These are phyloP conservation scores for Suhomyces bribrorum DNA, from an alignment of 1,139 yeast species.

Conservation along the genomic window DNA sequence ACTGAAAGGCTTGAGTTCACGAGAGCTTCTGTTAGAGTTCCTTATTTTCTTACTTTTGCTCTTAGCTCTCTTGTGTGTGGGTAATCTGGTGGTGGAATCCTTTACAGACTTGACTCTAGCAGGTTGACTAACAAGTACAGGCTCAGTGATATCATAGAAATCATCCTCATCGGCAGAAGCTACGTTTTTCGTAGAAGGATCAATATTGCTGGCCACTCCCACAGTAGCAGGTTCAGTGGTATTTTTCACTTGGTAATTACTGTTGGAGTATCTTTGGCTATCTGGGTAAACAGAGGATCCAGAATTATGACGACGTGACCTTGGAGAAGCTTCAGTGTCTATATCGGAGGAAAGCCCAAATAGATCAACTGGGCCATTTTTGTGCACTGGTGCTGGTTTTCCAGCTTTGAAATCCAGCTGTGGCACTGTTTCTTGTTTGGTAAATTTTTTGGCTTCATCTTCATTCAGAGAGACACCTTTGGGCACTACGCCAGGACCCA, in stretches of 20 bases:
- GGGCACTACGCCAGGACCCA: too few species aligned
- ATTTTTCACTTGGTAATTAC: slow-evolving; percentile 6
- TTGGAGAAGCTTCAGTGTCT: background rate
- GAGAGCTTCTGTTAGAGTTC: slow-evolving; percentile 16
- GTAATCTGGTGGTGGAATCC: slow-evolving; percentile 25
- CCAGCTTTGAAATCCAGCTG: background rate
- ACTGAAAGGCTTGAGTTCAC: slow-evolving; percentile 52
- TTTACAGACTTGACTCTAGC: slow-evolving; percentile 38
- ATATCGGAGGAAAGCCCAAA: background rate
- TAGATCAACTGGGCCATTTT: background rate
- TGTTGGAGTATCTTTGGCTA: slow-evolving; percentile 7
- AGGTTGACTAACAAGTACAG: slow-evolving; percentile 34
- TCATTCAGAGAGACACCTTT: too few species aligned
- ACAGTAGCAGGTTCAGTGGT: slow-evolving; percentile 6
- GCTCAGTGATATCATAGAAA: slow-evolving; percentile 43
- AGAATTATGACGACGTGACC: slow-evolving; percentile 3
- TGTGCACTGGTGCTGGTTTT: background rate
- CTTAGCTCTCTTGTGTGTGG: slow-evolving; percentile 13
- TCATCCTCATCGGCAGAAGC: slow-evolving; percentile 30
- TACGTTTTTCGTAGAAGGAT: background rate
- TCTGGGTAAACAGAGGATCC: slow-evolving; percentile 10
- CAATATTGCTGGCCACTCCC: background rate
- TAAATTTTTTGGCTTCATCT: background rate
- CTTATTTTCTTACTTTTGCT: slow-evolving; percentile 20
- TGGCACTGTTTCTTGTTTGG: background rate